Evolutionary conservation across 495 filamentous ascomycete genomes (phyloP).

Genomic region (Daldinia loculata): DNA sequence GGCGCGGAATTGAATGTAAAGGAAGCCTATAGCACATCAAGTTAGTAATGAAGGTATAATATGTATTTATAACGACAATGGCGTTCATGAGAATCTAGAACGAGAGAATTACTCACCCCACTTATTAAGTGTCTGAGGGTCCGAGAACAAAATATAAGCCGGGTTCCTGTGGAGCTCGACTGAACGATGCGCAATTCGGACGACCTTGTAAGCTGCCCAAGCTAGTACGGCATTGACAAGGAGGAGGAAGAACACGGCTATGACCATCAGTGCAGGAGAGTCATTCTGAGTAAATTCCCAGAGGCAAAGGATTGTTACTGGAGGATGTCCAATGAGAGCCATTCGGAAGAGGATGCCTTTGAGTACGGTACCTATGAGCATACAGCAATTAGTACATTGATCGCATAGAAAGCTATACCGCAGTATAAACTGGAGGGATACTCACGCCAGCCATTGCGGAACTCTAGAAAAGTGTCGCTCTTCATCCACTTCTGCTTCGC

Average conservation of each 20-base stretch:
- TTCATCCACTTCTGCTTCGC: conserved; percentile 80
- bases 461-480: conserved; percentile 88
- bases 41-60: conserved; percentile 6
- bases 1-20: conserved; percentile 97
- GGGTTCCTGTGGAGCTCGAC: conserved; percentile 93
- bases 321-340: conserved; percentile 90
- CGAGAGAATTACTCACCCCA: conserved; percentile 65
- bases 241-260: conserved; percentile 90
- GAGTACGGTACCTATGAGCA: conserved; percentile 65
- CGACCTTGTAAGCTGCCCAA: conserved; percentile 91
- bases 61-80: not conserved
- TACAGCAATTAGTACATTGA: not conserved
- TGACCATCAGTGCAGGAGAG: conserved; percentile 83
- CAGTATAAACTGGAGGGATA: not conserved
- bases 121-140: conserved; percentile 90
- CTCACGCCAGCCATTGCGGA: conserved; percentile 82
- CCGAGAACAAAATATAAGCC: conserved; percentile 96
- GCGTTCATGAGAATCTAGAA: not conserved
- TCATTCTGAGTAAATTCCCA: conserved; percentile 93
- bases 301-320: conserved; percentile 87
- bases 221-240: conserved; percentile 78
- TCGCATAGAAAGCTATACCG: not conserved
- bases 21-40: conserved; percentile 63
- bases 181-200: conserved; percentile 86
- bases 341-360: conserved; percentile 94